Evolutionary conservation across 2,329 filamentous ascomycete genomes (phyloP).

Genomic region (Aspergillus latus): DNA sequence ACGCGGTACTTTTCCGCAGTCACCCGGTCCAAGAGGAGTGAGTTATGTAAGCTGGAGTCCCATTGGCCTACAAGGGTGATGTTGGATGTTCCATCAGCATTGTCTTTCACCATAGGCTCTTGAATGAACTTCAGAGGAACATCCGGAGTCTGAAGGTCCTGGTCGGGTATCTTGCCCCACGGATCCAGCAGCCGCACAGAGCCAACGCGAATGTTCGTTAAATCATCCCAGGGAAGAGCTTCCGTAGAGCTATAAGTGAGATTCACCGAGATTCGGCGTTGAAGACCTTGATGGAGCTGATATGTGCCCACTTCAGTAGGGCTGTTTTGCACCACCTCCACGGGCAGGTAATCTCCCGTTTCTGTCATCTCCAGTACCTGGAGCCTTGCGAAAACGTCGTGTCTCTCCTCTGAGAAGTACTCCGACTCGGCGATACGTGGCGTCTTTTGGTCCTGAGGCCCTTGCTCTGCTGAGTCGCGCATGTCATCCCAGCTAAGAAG

Average conservation of each 20-base stretch:
- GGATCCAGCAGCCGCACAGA: constrained; percentile 81
- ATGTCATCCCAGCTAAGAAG: constrained; percentile 98
- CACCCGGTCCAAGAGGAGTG: constrained; percentile 86
- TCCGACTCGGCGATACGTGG: constrained; percentile 84
- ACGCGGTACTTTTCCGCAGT: constrained; percentile 92
- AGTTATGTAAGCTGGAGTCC: constrained; percentile 92
- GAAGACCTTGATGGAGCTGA: constrained; percentile 91
- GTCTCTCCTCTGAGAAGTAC: constrained; percentile 88
- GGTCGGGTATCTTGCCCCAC: constrained; percentile 78
- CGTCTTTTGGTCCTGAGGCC: constrained; percentile 58
- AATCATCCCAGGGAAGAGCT: constrained; percentile 81
- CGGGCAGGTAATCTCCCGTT: constrained; percentile 83
- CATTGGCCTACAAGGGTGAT: constrained; percentile 88
- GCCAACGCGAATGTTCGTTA: constrained; percentile 73
- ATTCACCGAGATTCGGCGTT: constrained; percentile 81
- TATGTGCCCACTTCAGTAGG: constrained; percentile 87
- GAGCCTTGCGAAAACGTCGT: constrained; percentile 84
- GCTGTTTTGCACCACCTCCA: constrained; percentile 85
- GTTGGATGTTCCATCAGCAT: constrained; percentile 85
- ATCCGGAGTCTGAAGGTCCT: constrained; percentile 69
- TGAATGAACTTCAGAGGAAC: constrained; percentile 75
- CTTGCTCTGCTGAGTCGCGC: constrained; percentile 66
- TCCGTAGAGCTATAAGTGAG: constrained; percentile 91
- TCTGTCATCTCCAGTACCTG: constrained; percentile 92
- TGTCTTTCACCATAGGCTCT: constrained; percentile 75